Base-by-base conservation (phyloP, 202 grass and related monocot genomes). In the Saccharum hybrid region DNA sequence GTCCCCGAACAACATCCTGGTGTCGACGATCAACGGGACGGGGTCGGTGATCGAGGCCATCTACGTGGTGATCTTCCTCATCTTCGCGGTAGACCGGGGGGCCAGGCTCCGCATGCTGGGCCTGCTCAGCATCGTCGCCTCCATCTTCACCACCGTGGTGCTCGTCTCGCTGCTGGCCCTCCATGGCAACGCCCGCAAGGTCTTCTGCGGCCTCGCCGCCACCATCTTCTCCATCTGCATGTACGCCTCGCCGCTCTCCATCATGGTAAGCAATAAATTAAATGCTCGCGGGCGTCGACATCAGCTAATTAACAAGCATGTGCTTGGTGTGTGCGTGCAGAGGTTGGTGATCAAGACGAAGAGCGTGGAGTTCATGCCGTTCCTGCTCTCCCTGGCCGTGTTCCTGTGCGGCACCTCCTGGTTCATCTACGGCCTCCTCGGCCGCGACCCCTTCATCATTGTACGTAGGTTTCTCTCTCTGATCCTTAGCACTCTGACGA, bases 341-440 rank as follows among this genome's bases (percentile, higher is more conserved):
- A 96, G 91, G 89, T 15, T 99, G 89, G 96, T 99, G 93, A 87
- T 99, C 79, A 96, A 92, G 85, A 96, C 96, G 2, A 99, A 99
- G 76, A 99, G 96, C 85, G 96, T 99, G 89, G 93, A 96, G 86
- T 99, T 81, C 91, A 99, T 99, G 96, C 96, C 96, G n/a, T 96
- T 99, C 77, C 90, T 99, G 77, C 93, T 99, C 56, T 99, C 96
- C 16, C 83, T 96, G 72, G 90, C 86, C 62, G 91, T 96, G 2
- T 99, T 99, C 89, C 83, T 99, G 46, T 94, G 93, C 71, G 96
- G 93, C 51, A 99, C 93, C 49, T 99, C 96, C 14, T 99, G 96
- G 96, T 99, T 99, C 91, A 84, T 99, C 87, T 99, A 90, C 54
- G 96, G 96, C 14, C 81, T 99, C 26, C 91, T 99, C 36, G 93